Base-by-base conservation (phyloP, 2,329 filamentous ascomycete species). In the Phaeosphaeria sp. region DNA sequence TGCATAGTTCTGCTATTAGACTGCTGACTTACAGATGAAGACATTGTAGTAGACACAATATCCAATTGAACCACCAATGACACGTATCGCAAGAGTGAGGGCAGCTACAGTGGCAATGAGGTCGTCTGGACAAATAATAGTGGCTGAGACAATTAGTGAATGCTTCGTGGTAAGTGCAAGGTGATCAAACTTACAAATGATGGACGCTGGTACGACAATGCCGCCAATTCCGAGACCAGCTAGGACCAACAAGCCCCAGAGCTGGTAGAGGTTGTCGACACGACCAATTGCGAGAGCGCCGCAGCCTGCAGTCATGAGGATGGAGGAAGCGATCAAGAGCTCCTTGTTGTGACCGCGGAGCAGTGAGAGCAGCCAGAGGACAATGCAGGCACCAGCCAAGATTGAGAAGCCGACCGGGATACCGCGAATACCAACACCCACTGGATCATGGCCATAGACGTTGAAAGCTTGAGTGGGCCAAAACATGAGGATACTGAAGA, bases 101-200 rank as follows among this genome's bases (percentile, higher is more conserved):
- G 89, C 87, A 0, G 88, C 84, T 48, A 90, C 83, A 1, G 88
- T 90, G 21, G 87, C 89, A 63, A 91, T 90, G 2, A 91, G 80
- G 57, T 90, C 87, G 68, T 88, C 86, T 0, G 88, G 87, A 63
- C 87, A 89, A 65, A 91, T 87, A 66, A 91, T 89, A 2, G 86
- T 88, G 3, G 86, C 86, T 64, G 9, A 8, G 5, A 6, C 17
- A 15, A 8, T 65, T 11, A 65, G 63, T 3, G 15, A 33, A 2
- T 39, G 8, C 17, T 52, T 39, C 4, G 6, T 15, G 18, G n/a
- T 15, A 21, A 18, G 2, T 13, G 2, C 5, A 1, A 24, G 2
- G 1, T 15, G 6, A 11, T 30, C 8, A 39, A 25, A 56, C 63
- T 58, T 58, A 63, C 60, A 66, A n/a, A 90, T 88, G 59, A 90